These are phyloP conservation scores for Patellifolia procumbens DNA, from an alignment of 179 eudicot species.

Conservation along the genomic window DNA sequence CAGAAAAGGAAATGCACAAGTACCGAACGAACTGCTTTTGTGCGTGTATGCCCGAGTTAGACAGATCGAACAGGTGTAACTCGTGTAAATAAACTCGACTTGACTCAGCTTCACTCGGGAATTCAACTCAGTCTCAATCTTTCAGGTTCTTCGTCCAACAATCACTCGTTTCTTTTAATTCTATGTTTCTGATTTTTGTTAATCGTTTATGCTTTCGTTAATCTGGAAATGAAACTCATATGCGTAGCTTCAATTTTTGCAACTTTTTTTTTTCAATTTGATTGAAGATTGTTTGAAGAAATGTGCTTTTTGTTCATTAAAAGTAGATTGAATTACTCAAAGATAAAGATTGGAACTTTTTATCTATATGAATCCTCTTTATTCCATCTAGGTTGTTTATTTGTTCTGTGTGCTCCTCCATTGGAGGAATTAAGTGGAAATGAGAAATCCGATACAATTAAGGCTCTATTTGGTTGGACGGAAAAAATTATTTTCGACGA, in stretches of 20 bases:
- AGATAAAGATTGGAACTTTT: conserved; percentile 4
- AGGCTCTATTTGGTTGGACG: too few relatives aligned
- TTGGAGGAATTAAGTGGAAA: not conserved
- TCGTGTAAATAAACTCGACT: not conserved
- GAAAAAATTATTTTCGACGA: too few relatives aligned
- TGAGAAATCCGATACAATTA: not conserved
- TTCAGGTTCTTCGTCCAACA: conserved; percentile 8
- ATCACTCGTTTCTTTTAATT: not conserved
- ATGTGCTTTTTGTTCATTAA: not conserved
- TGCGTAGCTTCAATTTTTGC: too few relatives aligned
- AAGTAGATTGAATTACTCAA: conserved; percentile 3
- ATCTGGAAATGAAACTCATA: too few relatives aligned
- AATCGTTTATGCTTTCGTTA: not conserved
- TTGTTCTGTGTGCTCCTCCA: too few relatives aligned
- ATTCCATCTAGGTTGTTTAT: not conserved
- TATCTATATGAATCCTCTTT: not conserved
- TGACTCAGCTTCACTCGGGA: not conserved
- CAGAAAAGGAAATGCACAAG: too few relatives aligned
- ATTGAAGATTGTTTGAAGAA: not conserved
- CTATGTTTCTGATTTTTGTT: not conserved
- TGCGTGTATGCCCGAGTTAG: too few relatives aligned
- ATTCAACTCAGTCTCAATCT: not conserved
- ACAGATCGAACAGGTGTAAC: too few relatives aligned
- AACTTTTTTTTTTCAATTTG: too few relatives aligned
- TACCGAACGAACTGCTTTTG: too few relatives aligned